A percentile compares a stretch with the other conserved stretches of the same genome.
phyloP scores from a whole-genome alignment of 176 grass and related monocot genomes.

The Avena eriantha region DNA sequence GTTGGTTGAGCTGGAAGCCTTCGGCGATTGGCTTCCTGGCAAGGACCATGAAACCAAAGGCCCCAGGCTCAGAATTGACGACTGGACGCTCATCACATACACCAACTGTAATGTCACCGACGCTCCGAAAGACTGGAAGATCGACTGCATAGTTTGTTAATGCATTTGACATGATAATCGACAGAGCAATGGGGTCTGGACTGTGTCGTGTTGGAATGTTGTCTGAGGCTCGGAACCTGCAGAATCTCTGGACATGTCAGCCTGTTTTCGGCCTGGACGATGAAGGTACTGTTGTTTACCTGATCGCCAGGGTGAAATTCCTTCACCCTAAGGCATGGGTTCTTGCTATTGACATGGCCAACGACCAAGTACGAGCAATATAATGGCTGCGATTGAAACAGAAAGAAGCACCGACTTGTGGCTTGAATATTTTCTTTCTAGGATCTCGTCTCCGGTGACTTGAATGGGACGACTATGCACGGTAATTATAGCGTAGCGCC shows the following conservation, averaged over 20 bases:
- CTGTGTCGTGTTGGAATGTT: not conserved
- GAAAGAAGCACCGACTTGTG: not conserved
- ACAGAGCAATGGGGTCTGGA: not conserved
- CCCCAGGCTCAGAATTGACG: not conserved
- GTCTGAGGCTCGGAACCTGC: not conserved
- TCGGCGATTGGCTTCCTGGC: not conserved
- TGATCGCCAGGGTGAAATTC: not conserved
- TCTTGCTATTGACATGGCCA: constrained; percentile 14
- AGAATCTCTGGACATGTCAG: not conserved
- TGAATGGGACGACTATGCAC: not conserved
- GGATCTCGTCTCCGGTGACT: not conserved
- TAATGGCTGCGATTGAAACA: not conserved
- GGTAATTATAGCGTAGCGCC: not conserved
- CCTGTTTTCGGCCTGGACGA: not conserved
- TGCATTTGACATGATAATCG: not conserved
- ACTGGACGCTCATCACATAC: not conserved
- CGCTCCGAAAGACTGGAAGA: not conserved
- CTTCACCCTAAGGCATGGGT: not conserved
- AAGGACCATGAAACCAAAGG: not conserved
- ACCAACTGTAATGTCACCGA: not conserved
- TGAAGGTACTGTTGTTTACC: constrained; percentile 12
- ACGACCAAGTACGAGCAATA: not conserved
- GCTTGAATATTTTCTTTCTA: not conserved
- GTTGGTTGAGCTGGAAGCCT: not conserved
- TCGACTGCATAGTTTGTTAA: not conserved